Evolutionary conservation across 345 rosid genomes (phyloP).

Genomic region (Eucalyptus cloeziana): DNA sequence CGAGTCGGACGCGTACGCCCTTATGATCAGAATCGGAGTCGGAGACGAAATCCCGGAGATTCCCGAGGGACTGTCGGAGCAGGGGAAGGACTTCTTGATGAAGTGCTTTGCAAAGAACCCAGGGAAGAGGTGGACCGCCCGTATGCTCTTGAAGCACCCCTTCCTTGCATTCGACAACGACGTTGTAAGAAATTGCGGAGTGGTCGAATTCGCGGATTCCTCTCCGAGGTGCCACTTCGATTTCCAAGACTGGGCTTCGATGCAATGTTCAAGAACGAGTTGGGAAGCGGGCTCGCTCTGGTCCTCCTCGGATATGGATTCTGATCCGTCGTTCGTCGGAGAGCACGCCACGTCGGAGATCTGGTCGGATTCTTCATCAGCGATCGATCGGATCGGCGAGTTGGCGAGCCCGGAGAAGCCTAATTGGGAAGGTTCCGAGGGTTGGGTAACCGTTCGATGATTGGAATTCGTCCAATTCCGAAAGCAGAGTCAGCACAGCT

Average conservation of each 20-base stretch:
- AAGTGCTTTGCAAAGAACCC: slow-evolving; percentile 57
- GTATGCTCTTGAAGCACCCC: slow-evolving; percentile 66
- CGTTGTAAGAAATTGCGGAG: neutral
- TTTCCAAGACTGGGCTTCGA: neutral
- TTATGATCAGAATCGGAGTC: slow-evolving; percentile 47
- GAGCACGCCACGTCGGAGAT: neutral
- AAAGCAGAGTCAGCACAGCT: neutral
- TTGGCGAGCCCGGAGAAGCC: neutral
- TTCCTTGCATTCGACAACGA: slow-evolving; percentile 10
- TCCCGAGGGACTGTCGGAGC: slow-evolving; percentile 41
- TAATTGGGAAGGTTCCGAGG: neutral
- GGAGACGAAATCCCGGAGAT: slow-evolving; percentile 44
- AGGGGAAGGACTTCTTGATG: slow-evolving; percentile 63
- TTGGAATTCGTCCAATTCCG: neutral
- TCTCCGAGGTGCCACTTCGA: slow-evolving; percentile 5
- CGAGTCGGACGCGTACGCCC: slow-evolving; percentile 11
- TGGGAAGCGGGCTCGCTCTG: neutral
- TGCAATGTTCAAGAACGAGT: neutral
- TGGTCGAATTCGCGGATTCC: neutral
- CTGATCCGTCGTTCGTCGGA: neutral
- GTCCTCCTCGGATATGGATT: neutral
- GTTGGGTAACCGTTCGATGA: neutral
- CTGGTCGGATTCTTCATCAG: neutral
- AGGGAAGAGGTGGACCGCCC: slow-evolving; percentile 50
- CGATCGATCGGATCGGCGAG: neutral